A percentile compares a stretch with the other conserved stretches of the same genome.
Conservation (phyloP, 768 basidiomycete species). For the Lentinula sp. region DNA sequence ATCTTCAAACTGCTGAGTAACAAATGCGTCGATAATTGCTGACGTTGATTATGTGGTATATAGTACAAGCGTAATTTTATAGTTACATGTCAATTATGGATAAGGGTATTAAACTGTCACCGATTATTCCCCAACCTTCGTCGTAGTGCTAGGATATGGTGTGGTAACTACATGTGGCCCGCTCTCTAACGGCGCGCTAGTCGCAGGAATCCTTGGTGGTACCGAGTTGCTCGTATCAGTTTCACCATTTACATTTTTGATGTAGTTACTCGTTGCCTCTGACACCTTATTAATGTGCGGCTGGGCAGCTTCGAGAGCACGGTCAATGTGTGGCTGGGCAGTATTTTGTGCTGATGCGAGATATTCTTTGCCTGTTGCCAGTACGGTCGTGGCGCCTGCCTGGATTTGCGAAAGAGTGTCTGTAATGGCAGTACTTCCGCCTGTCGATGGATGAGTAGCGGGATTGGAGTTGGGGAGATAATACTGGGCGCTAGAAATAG, state of each 20-base stretch:
- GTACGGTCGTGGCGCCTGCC: slow-evolving; percentile 21
- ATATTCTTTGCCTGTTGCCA: slow-evolving; percentile 24
- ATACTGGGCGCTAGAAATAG: slow-evolving; percentile 39
- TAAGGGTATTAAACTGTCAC: neutral
- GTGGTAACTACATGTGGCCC: slow-evolving; percentile 25
- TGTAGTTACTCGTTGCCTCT: neutral
- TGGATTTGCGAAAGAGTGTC: slow-evolving; percentile 25
- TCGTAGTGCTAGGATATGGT: slow-evolving; percentile 17
- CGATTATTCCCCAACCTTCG: neutral
- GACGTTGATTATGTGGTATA: no score
- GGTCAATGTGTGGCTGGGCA: slow-evolving; percentile 25
- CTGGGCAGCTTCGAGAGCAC: slow-evolving; percentile 20
- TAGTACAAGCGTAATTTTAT: no score
- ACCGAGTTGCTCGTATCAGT: slow-evolving; percentile 12
- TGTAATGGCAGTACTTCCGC: slow-evolving; percentile 7
- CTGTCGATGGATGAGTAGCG: neutral
- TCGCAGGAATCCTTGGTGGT: slow-evolving; percentile 22
- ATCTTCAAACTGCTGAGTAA: no score
- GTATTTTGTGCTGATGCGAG: slow-evolving; percentile 23
- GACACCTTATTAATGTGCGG: slow-evolving; percentile 16
- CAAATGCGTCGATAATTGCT: no score
- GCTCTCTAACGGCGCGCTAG: slow-evolving; percentile 34
- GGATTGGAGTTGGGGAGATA: slow-evolving; percentile 1
- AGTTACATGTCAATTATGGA: no score
- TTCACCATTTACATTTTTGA: neutral